Evolutionary conservation across 768 basidiomycete species (phyloP).

Genomic region (Butyriboletus loyo): DNA sequence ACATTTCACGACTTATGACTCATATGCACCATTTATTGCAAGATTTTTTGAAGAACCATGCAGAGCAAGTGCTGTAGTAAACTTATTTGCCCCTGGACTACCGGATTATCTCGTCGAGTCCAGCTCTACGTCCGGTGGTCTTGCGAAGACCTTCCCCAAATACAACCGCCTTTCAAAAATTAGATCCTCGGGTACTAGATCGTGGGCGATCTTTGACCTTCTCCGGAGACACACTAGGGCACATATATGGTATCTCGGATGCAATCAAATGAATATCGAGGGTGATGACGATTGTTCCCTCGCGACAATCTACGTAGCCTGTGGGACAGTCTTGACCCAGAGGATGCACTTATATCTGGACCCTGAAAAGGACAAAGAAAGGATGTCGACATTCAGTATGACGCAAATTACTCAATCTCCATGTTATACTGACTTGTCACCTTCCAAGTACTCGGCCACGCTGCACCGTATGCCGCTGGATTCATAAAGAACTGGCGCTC

Average conservation of each 20-base stretch:
- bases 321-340: neutral
- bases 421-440: neutral
- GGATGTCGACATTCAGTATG: conserved; percentile 11
- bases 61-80: neutral
- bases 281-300: neutral
- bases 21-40: conserved; percentile 13
- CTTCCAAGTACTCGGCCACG: conserved; percentile 1
- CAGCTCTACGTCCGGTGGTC: conserved; percentile 18
- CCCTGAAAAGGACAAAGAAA: conserved; percentile 4
- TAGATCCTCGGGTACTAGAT: neutral
- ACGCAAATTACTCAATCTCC: neutral
- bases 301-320: neutral
- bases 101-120: conserved; percentile 19
- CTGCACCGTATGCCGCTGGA: conserved; percentile 1
- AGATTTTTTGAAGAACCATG: conserved; percentile 5
- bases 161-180: conserved; percentile 1
- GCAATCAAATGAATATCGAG: neutral
- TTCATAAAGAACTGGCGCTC: conserved; percentile 10
- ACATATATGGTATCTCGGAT: neutral
- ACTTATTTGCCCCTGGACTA: conserved; percentile 17
- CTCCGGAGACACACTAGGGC: conserved; percentile 5
- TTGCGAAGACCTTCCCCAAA: conserved; percentile 7
- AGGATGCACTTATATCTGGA: neutral
- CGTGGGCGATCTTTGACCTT: neutral
- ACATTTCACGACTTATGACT: conserved; percentile 11